A percentile compares a stretch with the other conserved stretches of the same genome.
These are phyloP conservation scores for Penicillium griseofulvum DNA, from an alignment of 2,329 filamentous ascomycete genomes.

Conservation along the genomic window DNA sequence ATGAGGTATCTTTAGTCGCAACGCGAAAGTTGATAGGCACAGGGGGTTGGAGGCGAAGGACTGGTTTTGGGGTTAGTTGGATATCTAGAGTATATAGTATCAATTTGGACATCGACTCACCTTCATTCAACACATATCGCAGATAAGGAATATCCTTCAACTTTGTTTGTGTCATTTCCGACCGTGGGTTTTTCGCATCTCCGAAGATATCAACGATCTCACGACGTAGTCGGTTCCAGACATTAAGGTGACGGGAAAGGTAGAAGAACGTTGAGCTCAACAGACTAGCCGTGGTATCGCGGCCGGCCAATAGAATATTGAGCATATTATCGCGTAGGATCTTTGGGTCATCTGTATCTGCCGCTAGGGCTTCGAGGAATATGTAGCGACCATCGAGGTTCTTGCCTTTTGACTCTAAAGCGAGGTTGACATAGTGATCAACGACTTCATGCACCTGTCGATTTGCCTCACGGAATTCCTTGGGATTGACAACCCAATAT, in stretches of 20 bases:
- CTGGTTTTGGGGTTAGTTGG: slow-evolving; percentile 15
- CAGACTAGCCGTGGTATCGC: slow-evolving; percentile 52
- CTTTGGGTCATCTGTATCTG: slow-evolving; percentile 46
- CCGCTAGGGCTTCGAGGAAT: slow-evolving; percentile 50
- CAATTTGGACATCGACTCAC: slow-evolving; percentile 11
- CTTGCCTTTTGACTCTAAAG: slow-evolving; percentile 36
- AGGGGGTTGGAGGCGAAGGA: slow-evolving; percentile 45
- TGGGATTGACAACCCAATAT: slow-evolving; percentile 42
- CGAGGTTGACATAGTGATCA: slow-evolving; percentile 49
- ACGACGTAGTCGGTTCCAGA: slow-evolving; percentile 38
- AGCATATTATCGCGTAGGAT: slow-evolving; percentile 50
- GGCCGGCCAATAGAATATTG: slow-evolving; percentile 52
- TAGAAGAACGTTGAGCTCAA: slow-evolving; percentile 49
- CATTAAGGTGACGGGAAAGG: slow-evolving; percentile 41
- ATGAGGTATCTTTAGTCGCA: slow-evolving; percentile 42
- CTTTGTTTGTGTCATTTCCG: slow-evolving; percentile 44
- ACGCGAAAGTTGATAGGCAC: slow-evolving; percentile 48
- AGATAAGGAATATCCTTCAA: slow-evolving; percentile 44
- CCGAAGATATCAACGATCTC: slow-evolving; percentile 43
- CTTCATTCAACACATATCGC: slow-evolving; percentile 41
- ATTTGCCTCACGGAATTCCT: slow-evolving; percentile 41
- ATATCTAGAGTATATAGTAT: not conserved
- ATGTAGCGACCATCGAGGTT: slow-evolving; percentile 43
- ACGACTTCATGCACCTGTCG: slow-evolving; percentile 49
- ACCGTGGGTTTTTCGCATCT: slow-evolving; percentile 34